Evolutionary conservation across 2,329 filamentous ascomycete genomes (phyloP).

Genomic region (Cordyceps javanica): DNA sequence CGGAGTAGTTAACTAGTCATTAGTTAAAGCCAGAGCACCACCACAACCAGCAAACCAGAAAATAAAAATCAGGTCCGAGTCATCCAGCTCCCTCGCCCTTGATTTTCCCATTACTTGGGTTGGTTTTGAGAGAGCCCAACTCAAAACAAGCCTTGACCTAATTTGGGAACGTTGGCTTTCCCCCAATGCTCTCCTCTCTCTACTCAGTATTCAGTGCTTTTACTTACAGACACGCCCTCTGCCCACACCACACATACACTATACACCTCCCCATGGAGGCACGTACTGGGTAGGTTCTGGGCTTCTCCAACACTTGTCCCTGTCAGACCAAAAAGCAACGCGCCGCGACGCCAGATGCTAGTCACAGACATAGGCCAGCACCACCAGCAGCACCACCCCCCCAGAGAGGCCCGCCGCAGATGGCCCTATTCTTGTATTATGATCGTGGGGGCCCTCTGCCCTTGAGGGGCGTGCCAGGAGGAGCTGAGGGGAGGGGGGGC

Average conservation of each 20-base stretch:
- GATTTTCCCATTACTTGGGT: not conserved
- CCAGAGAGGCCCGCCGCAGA: not conserved
- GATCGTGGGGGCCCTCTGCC: constrained; percentile 6
- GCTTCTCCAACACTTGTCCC: not conserved
- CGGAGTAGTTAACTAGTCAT: too few relatives aligned
- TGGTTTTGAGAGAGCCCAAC: not conserved
- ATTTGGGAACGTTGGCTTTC: not conserved
- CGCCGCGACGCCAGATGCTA: not conserved
- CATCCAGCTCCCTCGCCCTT: not conserved
- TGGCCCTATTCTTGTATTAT: not conserved
- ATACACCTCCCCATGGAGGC: not conserved
- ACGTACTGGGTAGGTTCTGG: not conserved
- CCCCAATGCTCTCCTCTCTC: not conserved
- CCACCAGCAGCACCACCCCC: not conserved
- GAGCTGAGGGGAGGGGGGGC: not conserved
- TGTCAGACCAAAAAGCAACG: not conserved
- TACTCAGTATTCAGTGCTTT: not conserved
- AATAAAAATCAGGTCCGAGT: not conserved
- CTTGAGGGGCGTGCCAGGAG: not conserved
- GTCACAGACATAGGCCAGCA: not conserved
- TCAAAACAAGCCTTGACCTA: not conserved
- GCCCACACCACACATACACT: not conserved
- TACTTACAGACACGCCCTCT: not conserved
- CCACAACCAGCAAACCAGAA: not conserved
- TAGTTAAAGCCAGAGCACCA: not conserved